Evolutionary conservation across 768 basidiomycete species (phyloP), one percentile per base, ranked within the genome.

Genomic region (Coprinellus aureogranulatus): DNA sequence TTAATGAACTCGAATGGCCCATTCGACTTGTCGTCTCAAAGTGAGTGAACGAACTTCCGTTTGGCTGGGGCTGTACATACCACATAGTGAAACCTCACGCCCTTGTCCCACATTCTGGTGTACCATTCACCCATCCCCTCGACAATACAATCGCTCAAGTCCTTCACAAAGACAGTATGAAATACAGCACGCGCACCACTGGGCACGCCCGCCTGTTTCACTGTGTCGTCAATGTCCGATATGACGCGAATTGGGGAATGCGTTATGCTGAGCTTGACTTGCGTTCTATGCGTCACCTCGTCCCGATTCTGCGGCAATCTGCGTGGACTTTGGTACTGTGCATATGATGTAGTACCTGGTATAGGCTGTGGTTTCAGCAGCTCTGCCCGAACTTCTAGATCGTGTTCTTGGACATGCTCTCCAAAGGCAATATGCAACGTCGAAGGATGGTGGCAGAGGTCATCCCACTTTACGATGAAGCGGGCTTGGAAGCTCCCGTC

Each of bases 151-250:
- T 98, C 93, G 54, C 81, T 77, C 28, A 92, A 68, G 54, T 92
- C 89, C 64, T 88, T 88, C 16, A 93, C 93, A 60, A 99, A 98
- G 0, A 96, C 94, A 66, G 94, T 96, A 55, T 87, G 80, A 70
- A 98, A 97, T 3, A 92, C 87, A 1, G 86, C 78, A 41, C 93
- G 81, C 0, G 92, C 87, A 0, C 96, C 96, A 2, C 78, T 76
- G 4, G 88, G 65, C n/a, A 99, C 80, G 46, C 88, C 86, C 0
- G 93, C 88, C 25, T 80, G 67, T 66, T 95, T 95, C 56, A 97
- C 80, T 0, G 95, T 98, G 71, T 98, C 95, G 66, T 98, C 95
- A 42, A 98, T 89, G 64, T 98, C 95, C 8, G 93, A 95, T 14
- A 98, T 88, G 54, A 96, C 82, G 18, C 92, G 86, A 14, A 95